Evolutionary conservation across 1,139 yeast species (phyloP), one percentile per base, ranked within the genome.

Genomic region (Pichia sp.): DNA sequence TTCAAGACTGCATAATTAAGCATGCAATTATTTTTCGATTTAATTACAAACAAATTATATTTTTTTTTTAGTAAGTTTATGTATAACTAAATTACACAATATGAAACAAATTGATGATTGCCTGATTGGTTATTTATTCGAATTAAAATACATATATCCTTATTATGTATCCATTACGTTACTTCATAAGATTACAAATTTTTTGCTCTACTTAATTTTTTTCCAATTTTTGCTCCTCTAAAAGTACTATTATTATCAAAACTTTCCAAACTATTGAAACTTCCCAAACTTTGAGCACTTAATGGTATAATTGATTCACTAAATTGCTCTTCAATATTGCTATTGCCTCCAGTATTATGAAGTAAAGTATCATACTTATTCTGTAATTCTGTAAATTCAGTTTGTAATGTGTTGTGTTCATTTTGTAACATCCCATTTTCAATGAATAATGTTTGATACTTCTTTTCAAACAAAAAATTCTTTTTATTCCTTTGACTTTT

Each of bases 1-100:
- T 93, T 89, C 73, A 90, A 87, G 71, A 87, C 96, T 50, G 81
- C 78, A 31, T 77, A 65, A 48, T 7, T 19, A 38, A 10, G 27
- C 5, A 3, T 31, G 4, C n/a, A 25, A 6, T 27, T 41, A 27
- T 14, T 14, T 14, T 14, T 14, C 34, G 13, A 31, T 11, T 31
- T 14, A 16, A 31, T 11, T 7, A 14, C n/a, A 31, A 14, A 31
- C 34, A 31, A 31, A 14, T 6, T 31, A 25, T 3, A 27, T 25
- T 25, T 4, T 18, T 6, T 9, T 36, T 5, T 33, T 7, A 10
- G 2, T 5, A 33, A 3, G 16, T 14, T 13, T 33, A 2, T 33
- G 7, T 16, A 14, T 7, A 14, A 38, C 10, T 19, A 22, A 19
- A 38, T 16, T 38, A 19, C n/a, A 38, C 28, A 13, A 5, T 25